A percentile compares a stretch with the other conserved stretches of the same genome.
These are phyloP conservation scores for Starmerella apis DNA, from an alignment of 805 yeast genomes.

Conservation along the genomic window DNA sequence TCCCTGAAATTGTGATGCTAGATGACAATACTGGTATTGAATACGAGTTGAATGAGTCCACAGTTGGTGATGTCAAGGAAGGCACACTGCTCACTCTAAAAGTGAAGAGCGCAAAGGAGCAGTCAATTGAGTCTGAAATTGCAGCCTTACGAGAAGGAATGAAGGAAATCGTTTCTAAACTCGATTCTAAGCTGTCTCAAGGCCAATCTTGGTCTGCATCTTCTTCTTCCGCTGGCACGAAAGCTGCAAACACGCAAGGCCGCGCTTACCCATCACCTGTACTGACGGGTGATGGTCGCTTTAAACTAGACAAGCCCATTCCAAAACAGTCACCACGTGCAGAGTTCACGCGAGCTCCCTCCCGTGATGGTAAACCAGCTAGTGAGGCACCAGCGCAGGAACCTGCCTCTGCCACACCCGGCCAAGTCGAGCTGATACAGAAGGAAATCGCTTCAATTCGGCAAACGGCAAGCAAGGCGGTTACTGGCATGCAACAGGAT, in stretches of 20 bases:
- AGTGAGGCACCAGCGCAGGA: too few species aligned
- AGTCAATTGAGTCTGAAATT: constrained; percentile 24
- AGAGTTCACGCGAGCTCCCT: too few species aligned
- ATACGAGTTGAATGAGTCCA: constrained; percentile 70
- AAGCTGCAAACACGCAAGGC: neutral
- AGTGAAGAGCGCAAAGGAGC: constrained; percentile 37
- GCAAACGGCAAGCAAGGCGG: constrained; percentile 44
- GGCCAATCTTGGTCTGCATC: neutral
- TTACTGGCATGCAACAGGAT: constrained; percentile 36
- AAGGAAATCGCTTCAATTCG: constrained; percentile 50
- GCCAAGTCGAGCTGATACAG: constrained; percentile 32
- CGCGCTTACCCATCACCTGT: constrained; percentile 16
- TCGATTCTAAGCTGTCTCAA: neutral
- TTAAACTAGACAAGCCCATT: constrained; percentile 17
- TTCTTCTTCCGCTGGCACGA: neutral
- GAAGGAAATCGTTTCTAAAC: constrained; percentile 27
- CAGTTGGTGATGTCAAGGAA: constrained; percentile 45
- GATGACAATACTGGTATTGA: constrained; percentile 50
- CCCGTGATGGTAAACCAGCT: neutral
- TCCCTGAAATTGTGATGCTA: constrained; percentile 69
- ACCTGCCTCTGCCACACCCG: constrained; percentile 2
- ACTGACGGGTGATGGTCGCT: constrained; percentile 19
- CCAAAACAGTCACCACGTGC: neutral
- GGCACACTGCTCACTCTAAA: constrained; percentile 54
- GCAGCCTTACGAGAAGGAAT: constrained; percentile 17